Percentiles rank a stretch among this genome's conserved stretches.
These are phyloP conservation scores for Fusarium sp. DNA, from an alignment of 2,329 filamentous ascomycete species.

Conservation along the genomic window DNA sequence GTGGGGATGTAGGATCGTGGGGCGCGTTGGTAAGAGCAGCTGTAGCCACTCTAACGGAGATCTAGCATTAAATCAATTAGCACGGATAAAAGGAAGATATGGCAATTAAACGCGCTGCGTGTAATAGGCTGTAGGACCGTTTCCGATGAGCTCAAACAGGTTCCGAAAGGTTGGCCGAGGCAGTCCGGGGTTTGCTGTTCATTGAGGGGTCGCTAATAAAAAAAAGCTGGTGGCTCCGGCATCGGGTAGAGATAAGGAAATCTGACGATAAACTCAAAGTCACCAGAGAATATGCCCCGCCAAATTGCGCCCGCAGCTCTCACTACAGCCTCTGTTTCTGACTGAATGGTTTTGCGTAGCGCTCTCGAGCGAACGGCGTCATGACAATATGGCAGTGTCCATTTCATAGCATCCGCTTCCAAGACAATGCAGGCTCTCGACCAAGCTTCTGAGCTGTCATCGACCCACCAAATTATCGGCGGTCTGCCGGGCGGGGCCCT, in stretches of 20 bases:
- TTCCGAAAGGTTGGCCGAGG: slow-evolving; percentile 13
- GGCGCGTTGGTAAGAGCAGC: slow-evolving; percentile 45
- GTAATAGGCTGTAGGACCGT: not conserved
- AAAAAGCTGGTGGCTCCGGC: slow-evolving; percentile 29
- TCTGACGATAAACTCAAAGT: slow-evolving; percentile 35
- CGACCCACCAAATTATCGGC: slow-evolving; percentile 34
- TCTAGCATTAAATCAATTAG: slow-evolving; percentile 39
- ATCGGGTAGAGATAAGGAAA: slow-evolving; percentile 42
- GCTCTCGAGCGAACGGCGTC: not conserved
- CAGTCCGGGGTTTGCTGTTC: not conserved
- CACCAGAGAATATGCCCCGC: slow-evolving; percentile 25
- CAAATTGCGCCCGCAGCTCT: slow-evolving; percentile 26
- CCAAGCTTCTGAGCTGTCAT: slow-evolving; percentile 39
- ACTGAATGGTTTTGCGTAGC: not conserved
- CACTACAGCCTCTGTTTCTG: slow-evolving; percentile 20
- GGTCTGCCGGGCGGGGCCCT: slow-evolving; percentile 34
- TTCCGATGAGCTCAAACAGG: not conserved
- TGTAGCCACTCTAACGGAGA: slow-evolving; percentile 37
- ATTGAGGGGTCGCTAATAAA: slow-evolving; percentile 1
- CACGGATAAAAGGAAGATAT: slow-evolving; percentile 30
- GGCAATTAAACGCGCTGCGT: not conserved
- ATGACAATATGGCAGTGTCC: slow-evolving; percentile 11
- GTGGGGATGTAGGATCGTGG: slow-evolving; percentile 38
- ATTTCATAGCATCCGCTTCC: slow-evolving; percentile 17
- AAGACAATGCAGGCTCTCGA: slow-evolving; percentile 33